Evolutionary conservation across 2,329 filamentous ascomycete genomes (phyloP), one percentile per base, ranked within the genome.

Genomic region (Chrysoporthe deuterocubensis): DNA sequence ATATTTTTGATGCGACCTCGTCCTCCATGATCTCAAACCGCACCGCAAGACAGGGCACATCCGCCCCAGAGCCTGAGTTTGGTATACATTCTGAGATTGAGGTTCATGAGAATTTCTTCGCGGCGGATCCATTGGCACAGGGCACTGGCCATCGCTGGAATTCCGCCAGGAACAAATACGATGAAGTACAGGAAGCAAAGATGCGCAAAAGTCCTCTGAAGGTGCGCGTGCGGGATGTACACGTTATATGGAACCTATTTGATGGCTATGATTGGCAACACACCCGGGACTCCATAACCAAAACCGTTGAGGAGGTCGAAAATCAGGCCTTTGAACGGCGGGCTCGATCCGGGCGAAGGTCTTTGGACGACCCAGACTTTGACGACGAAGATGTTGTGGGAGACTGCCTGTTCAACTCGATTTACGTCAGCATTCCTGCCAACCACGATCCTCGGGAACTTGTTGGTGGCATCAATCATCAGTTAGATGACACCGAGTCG

Each of bases 331-430:
- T 91, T 59, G 92, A 97, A 76, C 89, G 91, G 66, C 87, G 89
- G 68, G 82, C 87, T 34, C 84, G 87, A 54, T 78, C 82, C 57
- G 84, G 86, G 6, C 87, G 88, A 64, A 81, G 87, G 69, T 83
- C 85, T 64, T 81, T 85, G 9, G 83, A 86, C 65, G 75, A 79
- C 76, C 87, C 78, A 74, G 91, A 90, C 64, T 90, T 89, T 46
- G 89, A 95, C 34, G 86, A 97, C 61, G 91, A 94, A 56, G 92
- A 94, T 78, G 92, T 92, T 6, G 96, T 98, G 78, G 94, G 93
- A 6, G 96, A 99, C 76, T 97, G 96, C 73, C 84, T 99, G 18
- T 99, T 99, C 85, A 98, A 99, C 77, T 99, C 96, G 0, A 97
- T 99, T 65, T 99, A 97, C 81, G 97, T 99, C 73, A 94, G 92